These are phyloP conservation scores for Hymenoscyphus infarciens DNA, from an alignment of 2,329 filamentous ascomycete genomes.

Conservation along the genomic window DNA sequence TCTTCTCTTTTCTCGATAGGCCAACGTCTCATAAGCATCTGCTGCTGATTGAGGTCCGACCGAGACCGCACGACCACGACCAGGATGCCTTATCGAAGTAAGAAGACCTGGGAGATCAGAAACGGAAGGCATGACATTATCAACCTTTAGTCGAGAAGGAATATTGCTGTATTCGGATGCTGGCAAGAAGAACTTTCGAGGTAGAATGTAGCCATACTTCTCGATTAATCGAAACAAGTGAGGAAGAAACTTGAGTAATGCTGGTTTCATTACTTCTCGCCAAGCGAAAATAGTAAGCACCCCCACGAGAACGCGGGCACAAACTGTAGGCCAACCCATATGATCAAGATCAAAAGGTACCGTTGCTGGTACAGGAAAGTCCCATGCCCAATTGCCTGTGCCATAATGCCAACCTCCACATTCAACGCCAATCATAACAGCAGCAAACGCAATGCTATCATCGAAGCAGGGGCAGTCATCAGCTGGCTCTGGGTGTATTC, in stretches of 20 bases:
- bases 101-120: conserved; percentile 81
- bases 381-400: conserved; percentile 42
- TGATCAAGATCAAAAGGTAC: conserved; percentile 63
- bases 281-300: conserved; percentile 83
- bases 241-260: conserved; percentile 72
- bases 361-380: conserved; percentile 50
- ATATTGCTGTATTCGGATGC: conserved; percentile 89
- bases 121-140: conserved; percentile 88
- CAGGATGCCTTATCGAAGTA: conserved; percentile 75
- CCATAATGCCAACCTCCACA: conserved; percentile 78
- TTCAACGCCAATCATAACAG: conserved; percentile 81
- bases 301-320: conserved; percentile 70
- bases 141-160: conserved; percentile 66
- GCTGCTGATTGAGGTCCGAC: conserved; percentile 93
- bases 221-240: conserved; percentile 86
- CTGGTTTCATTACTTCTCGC: conserved; percentile 85
- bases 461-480: conserved; percentile 98
- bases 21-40: conserved; percentile 92
- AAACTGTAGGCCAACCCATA: conserved; percentile 62
- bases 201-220: conserved; percentile 72
- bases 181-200: conserved; percentile 84
- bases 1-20: conserved; percentile 73
- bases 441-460: conserved; percentile 89
- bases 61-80: conserved; percentile 75
- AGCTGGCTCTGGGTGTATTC: conserved; percentile 90